Percentiles rank a stretch among this genome's conserved stretches.
These are phyloP conservation scores for Colletotrichum sp. DNA, from an alignment of 2,329 filamentous ascomycete genomes.

Conservation along the genomic window DNA sequence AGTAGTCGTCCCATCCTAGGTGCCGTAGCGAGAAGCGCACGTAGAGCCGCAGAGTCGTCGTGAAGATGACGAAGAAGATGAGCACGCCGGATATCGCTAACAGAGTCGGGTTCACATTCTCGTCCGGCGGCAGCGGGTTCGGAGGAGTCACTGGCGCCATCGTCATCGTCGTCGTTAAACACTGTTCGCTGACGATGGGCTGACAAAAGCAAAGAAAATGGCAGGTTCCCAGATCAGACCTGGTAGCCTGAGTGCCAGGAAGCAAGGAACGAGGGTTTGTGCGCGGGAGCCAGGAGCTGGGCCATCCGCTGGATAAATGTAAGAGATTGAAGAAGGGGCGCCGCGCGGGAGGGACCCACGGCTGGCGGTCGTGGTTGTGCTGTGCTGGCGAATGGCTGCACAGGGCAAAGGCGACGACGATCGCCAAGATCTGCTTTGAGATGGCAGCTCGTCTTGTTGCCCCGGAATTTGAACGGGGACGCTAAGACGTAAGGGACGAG, in stretches of 20 bases:
- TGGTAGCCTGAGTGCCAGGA: not conserved
- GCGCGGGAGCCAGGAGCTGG: not conserved
- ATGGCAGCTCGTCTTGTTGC: not conserved
- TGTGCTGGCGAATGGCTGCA: not conserved
- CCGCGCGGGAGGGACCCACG: not conserved
- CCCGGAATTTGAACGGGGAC: not conserved
- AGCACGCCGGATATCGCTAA: slow-evolving; percentile 36
- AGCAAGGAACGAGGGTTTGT: not conserved
- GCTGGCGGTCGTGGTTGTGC: not conserved
- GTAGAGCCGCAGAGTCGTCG: slow-evolving; percentile 34
- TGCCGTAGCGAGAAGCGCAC: slow-evolving; percentile 31
- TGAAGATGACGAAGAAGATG: slow-evolving; percentile 33
- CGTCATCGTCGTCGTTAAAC: not conserved
- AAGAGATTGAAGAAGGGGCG: not conserved
- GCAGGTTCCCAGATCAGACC: not conserved
- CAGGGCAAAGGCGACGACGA: not conserved
- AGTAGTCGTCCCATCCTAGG: slow-evolving; percentile 42
- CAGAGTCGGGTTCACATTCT: slow-evolving; percentile 36
- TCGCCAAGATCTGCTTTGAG: slow-evolving; percentile 12
- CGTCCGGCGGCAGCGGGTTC: slow-evolving; percentile 43
- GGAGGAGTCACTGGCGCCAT: slow-evolving; percentile 17
- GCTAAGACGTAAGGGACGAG: not conserved
- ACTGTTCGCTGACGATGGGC: not conserved
- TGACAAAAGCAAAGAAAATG: not conserved
- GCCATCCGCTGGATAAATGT: slow-evolving; percentile 5